Evolutionary conservation across 2,329 filamentous ascomycete species (phyloP).

Genomic region (Xylariaceae sp.): DNA sequence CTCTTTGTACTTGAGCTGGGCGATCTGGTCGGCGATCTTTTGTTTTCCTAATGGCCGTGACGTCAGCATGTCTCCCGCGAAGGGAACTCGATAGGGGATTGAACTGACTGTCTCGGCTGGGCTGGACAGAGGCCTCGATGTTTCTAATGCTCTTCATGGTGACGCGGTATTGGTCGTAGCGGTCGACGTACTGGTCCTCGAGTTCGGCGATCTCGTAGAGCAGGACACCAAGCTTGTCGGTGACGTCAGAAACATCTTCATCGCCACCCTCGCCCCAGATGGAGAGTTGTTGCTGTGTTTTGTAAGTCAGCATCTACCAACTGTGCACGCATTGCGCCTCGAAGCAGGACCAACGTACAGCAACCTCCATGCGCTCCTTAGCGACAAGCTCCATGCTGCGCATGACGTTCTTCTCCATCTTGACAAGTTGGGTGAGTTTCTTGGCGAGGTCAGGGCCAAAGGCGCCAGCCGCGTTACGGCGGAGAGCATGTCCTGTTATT

Average conservation of each 20-base stretch:
- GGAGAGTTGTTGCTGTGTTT: constrained; percentile 86
- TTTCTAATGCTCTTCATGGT: constrained; percentile 99
- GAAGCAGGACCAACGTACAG: constrained; percentile 57
- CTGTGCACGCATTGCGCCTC: no score
- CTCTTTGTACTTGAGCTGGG: constrained; percentile 99
- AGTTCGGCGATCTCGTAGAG: constrained; percentile 98
- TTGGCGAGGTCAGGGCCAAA: constrained; percentile 87
- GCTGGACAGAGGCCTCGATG: constrained; percentile 97
- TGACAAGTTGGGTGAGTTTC: constrained; percentile 95
- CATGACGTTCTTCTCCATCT: constrained; percentile 99
- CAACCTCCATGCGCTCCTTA: constrained; percentile 96
- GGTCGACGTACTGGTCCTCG: constrained; percentile 96
- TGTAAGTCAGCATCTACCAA: constrained; percentile 10
- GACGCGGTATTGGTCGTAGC: constrained; percentile 98
- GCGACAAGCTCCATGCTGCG: constrained; percentile 94
- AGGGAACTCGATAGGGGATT: constrained; percentile 1
- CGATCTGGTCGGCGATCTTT: constrained; percentile 98
- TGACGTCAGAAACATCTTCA: constrained; percentile 97
- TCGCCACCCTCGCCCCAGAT: constrained; percentile 95
- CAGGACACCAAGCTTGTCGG: constrained; percentile 95
- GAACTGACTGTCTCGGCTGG: constrained; percentile 85
- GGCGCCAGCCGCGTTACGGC: constrained; percentile 70
- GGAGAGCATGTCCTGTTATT: constrained; percentile 58
- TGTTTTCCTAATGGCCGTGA: constrained; percentile 69
- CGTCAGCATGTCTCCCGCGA: constrained; percentile 16